phyloP scores from a whole-genome alignment of 441 rosid genomes.

The Euphorbia celastroides region DNA sequence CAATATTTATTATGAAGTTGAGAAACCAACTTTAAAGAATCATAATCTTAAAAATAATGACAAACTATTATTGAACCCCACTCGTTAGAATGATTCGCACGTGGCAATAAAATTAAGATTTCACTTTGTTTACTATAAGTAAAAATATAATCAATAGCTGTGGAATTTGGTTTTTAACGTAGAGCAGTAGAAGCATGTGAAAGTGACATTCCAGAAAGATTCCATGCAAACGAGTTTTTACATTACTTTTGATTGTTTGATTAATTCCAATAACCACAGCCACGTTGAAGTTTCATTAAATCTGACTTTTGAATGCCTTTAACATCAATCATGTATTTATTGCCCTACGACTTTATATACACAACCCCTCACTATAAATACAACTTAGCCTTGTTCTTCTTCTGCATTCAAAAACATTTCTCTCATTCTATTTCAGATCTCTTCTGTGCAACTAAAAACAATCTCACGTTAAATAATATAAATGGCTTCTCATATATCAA shows the following conservation, averaged over 20 bases:
- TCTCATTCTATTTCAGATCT: neutral
- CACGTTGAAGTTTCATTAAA: neutral
- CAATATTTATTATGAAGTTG: no score
- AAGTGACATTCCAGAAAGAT: neutral
- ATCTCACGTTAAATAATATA: neutral
- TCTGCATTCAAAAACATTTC: constrained; percentile 6
- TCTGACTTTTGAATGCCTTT: neutral
- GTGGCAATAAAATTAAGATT: no score
- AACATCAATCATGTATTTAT: neutral
- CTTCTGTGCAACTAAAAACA: neutral
- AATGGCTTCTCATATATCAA: neutral
- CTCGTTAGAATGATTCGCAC: no score
- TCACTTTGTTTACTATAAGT: no score
- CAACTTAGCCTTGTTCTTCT: neutral
- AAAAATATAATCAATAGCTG: no score
- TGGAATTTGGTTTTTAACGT: no score
- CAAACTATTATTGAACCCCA: no score
- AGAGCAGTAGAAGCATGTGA: neutral
- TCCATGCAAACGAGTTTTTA: neutral
- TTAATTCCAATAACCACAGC: neutral
- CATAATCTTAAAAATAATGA: no score
- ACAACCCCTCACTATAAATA: constrained; percentile 5
- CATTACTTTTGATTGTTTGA: neutral
- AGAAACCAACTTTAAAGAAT: no score
- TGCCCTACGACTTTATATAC: neutral